Evolutionary conservation across 345 rosid genomes (phyloP), one percentile per base, ranked within the genome.

Genomic region (Salix exigua): DNA sequence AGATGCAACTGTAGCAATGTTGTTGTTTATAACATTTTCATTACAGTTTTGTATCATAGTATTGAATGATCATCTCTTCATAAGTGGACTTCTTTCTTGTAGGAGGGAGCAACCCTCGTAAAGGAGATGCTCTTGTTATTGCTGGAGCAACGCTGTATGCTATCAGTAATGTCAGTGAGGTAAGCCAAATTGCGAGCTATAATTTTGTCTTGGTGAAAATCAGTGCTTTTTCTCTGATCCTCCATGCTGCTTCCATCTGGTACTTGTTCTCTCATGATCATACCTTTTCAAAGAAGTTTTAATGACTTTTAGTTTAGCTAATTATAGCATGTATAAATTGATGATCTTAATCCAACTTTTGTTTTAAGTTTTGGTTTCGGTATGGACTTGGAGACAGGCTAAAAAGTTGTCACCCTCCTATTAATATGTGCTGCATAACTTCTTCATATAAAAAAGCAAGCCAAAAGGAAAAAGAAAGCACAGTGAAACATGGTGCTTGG

Each of bases 81-180:
- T 25, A 46, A 51, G 30, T 73, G 37, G 10, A 0, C 0, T 63
- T 50, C 70, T 37, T 62, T n/a, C 71, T 48, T 79, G 75, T n/a
- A 79, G 83, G 68, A 16, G 86, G 83, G 37, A 83, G 79, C 73
- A 65, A 48, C 53, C 81, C 86, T 58, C 66, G 44, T 18, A 69
- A 72, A 83, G 86, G 86, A 30, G 86, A 83, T 80, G 6, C 18
- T 51, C 73, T 83, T 64, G 86, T 83, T 66, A 69, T 83, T 66
- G 86, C 79, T 16, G 86, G 86, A 33, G 83, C 86, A 73, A 83
- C 86, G 4, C 76, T 83, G 19, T 83, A 83, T 80, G 83, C 86
- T 70, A 17, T 83, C 67, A 73, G 78, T 58, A 83, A 83, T 33
- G 83, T 80, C 78, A 79, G 83, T 71, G 86, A 83, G 83, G 82